phyloP scores from a whole-genome alignment of 441 rosid species.

The Syzygium malaccense region DNA sequence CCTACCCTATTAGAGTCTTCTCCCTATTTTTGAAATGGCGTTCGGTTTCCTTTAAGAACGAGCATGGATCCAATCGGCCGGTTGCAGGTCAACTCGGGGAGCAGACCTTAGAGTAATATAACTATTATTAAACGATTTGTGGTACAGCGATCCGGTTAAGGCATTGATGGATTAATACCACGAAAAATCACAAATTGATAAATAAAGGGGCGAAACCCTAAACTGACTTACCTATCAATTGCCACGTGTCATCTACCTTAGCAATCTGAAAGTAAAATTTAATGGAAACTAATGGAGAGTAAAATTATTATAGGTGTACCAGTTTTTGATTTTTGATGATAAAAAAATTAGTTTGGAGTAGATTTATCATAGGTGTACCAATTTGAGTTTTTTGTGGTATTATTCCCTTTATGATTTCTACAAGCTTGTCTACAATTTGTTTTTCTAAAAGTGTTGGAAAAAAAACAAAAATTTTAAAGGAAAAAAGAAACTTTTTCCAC shows the following conservation, averaged over 20 bases:
- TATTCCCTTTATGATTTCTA: neutral
- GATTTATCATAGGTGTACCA: too few species aligned
- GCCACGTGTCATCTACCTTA: too few species aligned
- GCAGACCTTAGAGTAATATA: accelerated
- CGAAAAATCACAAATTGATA: too few species aligned
- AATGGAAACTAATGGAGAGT: too few species aligned
- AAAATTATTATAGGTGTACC: too few species aligned
- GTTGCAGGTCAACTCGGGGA: neutral
- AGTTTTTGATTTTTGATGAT: too few species aligned
- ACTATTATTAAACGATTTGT: too few species aligned
- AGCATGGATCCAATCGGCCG: accelerated
- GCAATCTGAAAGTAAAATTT: too few species aligned
- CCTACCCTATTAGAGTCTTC: neutral
- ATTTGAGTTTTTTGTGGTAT: too few species aligned
- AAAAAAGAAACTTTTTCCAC: neutral
- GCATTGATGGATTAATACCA: neutral
- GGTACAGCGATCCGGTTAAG: neutral
- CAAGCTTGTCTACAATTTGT: neutral
- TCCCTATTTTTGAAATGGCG: neutral
- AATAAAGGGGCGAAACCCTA: too few species aligned
- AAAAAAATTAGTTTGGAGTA: too few species aligned
- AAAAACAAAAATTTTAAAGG: neutral
- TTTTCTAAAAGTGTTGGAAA: neutral
- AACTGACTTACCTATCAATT: too few species aligned
- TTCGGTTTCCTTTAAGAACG: accelerated